Percentiles rank a stretch among this genome's conserved stretches.
Evolutionary conservation across 305 asterid species (phyloP).

Genomic region (Euphrasia arctica): DNA sequence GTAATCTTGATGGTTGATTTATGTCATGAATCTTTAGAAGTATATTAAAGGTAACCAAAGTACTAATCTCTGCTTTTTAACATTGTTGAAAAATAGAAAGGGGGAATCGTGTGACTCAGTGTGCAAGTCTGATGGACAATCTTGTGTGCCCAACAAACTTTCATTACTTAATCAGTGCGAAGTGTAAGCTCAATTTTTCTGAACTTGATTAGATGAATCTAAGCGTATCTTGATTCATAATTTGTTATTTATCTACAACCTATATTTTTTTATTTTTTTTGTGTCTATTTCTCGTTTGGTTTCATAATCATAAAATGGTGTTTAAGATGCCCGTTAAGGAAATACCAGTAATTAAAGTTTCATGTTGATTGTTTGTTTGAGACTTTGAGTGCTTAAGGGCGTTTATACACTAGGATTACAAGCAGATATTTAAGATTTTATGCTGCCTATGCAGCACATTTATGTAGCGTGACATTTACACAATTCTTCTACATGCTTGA

Average conservation of each 20-base stretch:
- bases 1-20: slow-evolving; percentile 32
- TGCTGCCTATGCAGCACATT: neutral
- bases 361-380: neutral
- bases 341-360: neutral
- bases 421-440: neutral
- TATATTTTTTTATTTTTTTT: neutral
- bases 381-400: neutral
- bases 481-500: slow-evolving; percentile 1
- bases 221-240: neutral
- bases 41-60: slow-evolving; percentile 16
- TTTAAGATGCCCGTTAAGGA: neutral
- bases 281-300: neutral
- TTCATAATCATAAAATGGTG: neutral
- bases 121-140: slow-evolving; percentile 74
- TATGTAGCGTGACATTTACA: neutral
- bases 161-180: slow-evolving; percentile 75
- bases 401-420: slow-evolving; percentile 1
- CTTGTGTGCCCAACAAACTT: slow-evolving; percentile 90
- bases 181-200: slow-evolving; percentile 44
- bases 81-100: slow-evolving; percentile 43
- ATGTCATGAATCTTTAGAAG: slow-evolving; percentile 15
- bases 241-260: neutral
- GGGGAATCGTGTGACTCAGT: slow-evolving; percentile 82
- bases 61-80: slow-evolving; percentile 27
- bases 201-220: neutral